phyloP scores from a whole-genome alignment of 1,139 yeast genomes.

The Schizosaccharomyces versatilis region DNA sequence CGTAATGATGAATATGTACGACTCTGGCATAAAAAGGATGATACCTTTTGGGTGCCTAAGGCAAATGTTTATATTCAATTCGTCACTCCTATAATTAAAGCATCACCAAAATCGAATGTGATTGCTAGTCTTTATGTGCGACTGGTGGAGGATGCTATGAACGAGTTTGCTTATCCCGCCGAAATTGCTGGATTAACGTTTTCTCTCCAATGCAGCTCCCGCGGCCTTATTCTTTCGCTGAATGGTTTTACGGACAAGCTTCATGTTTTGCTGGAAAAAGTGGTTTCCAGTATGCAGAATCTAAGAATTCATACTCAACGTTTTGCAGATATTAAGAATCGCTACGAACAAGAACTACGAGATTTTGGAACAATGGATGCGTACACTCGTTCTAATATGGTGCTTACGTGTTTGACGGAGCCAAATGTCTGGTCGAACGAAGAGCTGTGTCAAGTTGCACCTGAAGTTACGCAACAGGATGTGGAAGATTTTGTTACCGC shows the following conservation, averaged over 20 bases:
- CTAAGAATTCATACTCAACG: conserved; percentile 35
- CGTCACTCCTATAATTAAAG: conserved; percentile 33
- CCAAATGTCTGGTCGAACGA: conserved; percentile 46
- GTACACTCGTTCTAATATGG: conserved; percentile 40
- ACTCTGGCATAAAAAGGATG: conserved; percentile 83
- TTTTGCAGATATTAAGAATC: conserved; percentile 46
- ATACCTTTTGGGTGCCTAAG: conserved; percentile 72
- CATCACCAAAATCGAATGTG: conserved; percentile 35
- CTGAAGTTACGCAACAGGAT: conserved; percentile 29
- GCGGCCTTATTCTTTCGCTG: conserved; percentile 46
- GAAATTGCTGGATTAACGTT: conserved; percentile 55
- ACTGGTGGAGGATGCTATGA: conserved; percentile 50
- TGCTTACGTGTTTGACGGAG: conserved; percentile 39
- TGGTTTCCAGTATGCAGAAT: conserved; percentile 30
- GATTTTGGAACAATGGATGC: conserved; percentile 63
- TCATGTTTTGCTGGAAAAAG: conserved; percentile 35
- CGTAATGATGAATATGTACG: conserved; percentile 24
- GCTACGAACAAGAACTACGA: conserved; percentile 35
- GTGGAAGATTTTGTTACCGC: conserved; percentile 27
- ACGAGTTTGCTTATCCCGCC: conserved; percentile 65
- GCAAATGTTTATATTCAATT: conserved; percentile 46
- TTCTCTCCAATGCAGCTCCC: conserved; percentile 36
- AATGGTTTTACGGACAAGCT: conserved; percentile 73
- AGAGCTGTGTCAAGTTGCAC: conserved; percentile 36
- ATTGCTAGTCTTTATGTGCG: conserved; percentile 43